These are phyloP conservation scores for Cucumis hystrix DNA, from an alignment of 306 rosid species.

Conservation along the genomic window DNA sequence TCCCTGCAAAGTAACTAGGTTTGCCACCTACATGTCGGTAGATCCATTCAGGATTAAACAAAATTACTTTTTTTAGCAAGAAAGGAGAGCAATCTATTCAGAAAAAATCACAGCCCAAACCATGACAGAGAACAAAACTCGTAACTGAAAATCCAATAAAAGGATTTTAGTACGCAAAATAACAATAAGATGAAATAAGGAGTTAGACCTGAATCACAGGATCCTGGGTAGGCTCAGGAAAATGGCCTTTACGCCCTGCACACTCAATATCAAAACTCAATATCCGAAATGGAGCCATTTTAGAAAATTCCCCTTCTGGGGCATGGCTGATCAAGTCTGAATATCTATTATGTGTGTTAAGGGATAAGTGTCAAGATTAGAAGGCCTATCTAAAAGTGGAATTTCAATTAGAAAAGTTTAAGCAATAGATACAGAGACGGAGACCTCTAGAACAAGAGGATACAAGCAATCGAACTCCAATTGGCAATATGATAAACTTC, in stretches of 20 bases:
- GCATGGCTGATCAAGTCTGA: slow-evolving; percentile 79
- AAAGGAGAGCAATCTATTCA: background rate
- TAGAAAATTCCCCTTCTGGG: slow-evolving; percentile 89
- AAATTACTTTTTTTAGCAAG: background rate
- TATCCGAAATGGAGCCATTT: slow-evolving; percentile 98
- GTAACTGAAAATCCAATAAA: background rate
- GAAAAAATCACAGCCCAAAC: background rate
- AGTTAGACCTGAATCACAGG: slow-evolving; percentile 86
- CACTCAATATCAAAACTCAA: slow-evolving; percentile 98
- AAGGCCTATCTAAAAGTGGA: background rate
- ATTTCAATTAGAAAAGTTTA: background rate
- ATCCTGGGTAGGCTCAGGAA: slow-evolving; percentile 91
- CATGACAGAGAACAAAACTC: background rate
- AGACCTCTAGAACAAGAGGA: slow-evolving; percentile 29
- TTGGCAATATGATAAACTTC: slow-evolving; percentile 58
- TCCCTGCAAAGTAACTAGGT: slow-evolving; percentile 90
- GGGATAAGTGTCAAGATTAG: slow-evolving; percentile 13
- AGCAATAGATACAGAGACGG: background rate
- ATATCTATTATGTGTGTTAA: slow-evolving; percentile 54
- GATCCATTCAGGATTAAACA: slow-evolving; percentile 9
- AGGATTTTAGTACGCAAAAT: background rate
- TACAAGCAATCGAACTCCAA: slow-evolving; percentile 87
- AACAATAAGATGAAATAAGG: background rate
- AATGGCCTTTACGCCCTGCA: slow-evolving; percentile 98
- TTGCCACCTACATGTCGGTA: slow-evolving; percentile 54